A percentile compares a stretch with the other conserved stretches of the same genome.
These are phyloP conservation scores for Colletotrichum australisinense DNA, from an alignment of 2,329 filamentous ascomycete species.

Conservation along the genomic window DNA sequence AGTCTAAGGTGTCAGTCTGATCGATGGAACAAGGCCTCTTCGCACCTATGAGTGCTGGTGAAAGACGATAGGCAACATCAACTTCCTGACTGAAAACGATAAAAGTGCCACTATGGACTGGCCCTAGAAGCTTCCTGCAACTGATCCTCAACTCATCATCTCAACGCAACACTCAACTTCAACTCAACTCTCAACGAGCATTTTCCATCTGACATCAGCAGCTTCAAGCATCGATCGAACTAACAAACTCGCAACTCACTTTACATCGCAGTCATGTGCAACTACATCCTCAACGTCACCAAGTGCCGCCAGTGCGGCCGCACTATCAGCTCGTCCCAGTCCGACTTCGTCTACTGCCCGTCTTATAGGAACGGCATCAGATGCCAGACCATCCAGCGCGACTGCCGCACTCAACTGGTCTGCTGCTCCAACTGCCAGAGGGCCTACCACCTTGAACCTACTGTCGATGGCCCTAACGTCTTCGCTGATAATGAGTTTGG, in stretches of 20 bases:
- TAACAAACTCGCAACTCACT: background rate
- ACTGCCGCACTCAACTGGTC: conserved; percentile 15
- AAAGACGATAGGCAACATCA: background rate
- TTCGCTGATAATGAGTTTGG: conserved; percentile 46
- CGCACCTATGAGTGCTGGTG: background rate
- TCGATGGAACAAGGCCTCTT: background rate
- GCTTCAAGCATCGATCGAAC: background rate
- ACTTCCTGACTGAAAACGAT: too few relatives aligned
- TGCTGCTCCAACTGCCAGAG: conserved; percentile 25
- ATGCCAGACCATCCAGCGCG: conserved; percentile 19
- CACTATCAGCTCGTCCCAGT: background rate
- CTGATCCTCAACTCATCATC: background rate
- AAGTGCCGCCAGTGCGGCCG: conserved; percentile 30
- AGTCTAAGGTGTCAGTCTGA: background rate
- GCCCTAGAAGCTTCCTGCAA: background rate
- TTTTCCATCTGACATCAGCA: background rate
- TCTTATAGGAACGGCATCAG: conserved; percentile 10
- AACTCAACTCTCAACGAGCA: too few relatives aligned
- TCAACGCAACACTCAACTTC: background rate
- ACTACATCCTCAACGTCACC: conserved; percentile 27
- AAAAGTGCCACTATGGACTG: background rate
- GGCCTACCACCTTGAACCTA: conserved; percentile 56
- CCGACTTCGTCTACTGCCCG: conserved; percentile 29
- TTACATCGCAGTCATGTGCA: conserved; percentile 18
- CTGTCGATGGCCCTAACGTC: conserved; percentile 69